phyloP scores from a whole-genome alignment of 1,284 basidiomycete species.

The Cystobasidium pallidum region DNA sequence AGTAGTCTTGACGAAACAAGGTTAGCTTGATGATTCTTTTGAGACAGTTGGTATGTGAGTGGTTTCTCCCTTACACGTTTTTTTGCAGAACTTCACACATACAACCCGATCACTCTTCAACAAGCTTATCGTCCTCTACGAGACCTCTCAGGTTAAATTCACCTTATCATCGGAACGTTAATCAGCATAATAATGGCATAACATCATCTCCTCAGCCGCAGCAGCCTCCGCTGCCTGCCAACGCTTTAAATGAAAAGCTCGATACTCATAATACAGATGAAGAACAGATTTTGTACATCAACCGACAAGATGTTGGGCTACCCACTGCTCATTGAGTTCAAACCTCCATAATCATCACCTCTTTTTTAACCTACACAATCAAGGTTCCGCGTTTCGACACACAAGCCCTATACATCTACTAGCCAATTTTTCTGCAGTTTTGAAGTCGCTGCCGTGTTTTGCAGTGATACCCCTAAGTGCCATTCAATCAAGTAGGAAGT shows the following conservation, averaged over 20 bases:
- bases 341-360: background rate
- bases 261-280: background rate
- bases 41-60: too few species aligned
- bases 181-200: background rate
- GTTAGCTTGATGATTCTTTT: constrained; percentile 1
- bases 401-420: too few species aligned
- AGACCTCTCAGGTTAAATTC: constrained; percentile 10
- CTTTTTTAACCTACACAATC: too few species aligned
- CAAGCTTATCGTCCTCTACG: background rate
- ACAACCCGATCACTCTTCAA: background rate
- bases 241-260: background rate
- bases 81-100: background rate
- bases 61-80: background rate
- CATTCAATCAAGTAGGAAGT: too few species aligned
- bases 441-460: too few species aligned
- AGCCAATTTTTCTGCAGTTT: too few species aligned
- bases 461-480: too few species aligned
- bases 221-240: background rate
- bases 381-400: too few species aligned
- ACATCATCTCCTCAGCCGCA: background rate
- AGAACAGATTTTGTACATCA: constrained; percentile 2
- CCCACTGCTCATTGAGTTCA: background rate
- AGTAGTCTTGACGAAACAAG: background rate
- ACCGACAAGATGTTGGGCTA: constrained; percentile 2
- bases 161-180: constrained; percentile 4